Evolutionary conservation across 768 basidiomycete species (phyloP).

Genomic region (Strobilomyces confusus): DNA sequence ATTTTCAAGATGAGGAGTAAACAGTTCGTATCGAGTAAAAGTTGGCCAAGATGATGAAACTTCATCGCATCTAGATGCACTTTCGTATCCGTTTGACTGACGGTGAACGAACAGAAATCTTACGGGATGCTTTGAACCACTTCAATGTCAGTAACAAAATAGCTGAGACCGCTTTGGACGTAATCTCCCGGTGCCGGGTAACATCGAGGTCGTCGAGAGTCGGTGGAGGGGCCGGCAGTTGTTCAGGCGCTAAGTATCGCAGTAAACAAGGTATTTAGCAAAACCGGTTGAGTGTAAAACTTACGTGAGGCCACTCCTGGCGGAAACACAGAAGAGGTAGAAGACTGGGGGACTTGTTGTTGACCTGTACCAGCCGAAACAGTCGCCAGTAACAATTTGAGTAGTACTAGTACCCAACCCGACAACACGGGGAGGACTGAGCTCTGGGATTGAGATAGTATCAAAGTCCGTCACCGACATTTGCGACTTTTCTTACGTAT

Average conservation of each 20-base stretch:
- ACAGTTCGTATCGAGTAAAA: slow-evolving; percentile 93
- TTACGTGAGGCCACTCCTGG: slow-evolving; percentile 65
- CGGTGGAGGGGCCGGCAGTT: slow-evolving; percentile 59
- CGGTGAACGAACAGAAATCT: slow-evolving; percentile 30
- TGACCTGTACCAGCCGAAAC: slow-evolving; percentile 72
- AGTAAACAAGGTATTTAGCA: background rate
- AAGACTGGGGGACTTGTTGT: slow-evolving; percentile 57
- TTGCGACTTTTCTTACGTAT: slow-evolving; percentile 59
- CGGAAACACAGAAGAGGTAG: slow-evolving; percentile 68
- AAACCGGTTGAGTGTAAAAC: slow-evolving; percentile 13
- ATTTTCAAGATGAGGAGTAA: slow-evolving; percentile 92
- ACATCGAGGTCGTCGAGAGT: slow-evolving; percentile 91
- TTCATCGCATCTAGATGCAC: slow-evolving; percentile 83
- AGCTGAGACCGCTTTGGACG: slow-evolving; percentile 94
- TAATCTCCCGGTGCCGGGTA: slow-evolving; percentile 93
- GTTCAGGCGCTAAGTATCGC: slow-evolving; percentile 49
- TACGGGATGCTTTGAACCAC: slow-evolving; percentile 99
- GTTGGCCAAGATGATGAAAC: slow-evolving; percentile 96
- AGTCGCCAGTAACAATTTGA: slow-evolving; percentile 90
- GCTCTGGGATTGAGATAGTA: slow-evolving; percentile 45
- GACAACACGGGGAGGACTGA: slow-evolving; percentile 79
- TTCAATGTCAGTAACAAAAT: slow-evolving; percentile 87
- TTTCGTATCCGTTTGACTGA: background rate
- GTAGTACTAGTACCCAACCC: slow-evolving; percentile 87
- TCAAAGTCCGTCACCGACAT: background rate